A percentile compares a stretch with the other conserved stretches of the same genome.
phyloP scores from a whole-genome alignment of 2,329 filamentous ascomycete species.

The Epichloe uncinata region DNA sequence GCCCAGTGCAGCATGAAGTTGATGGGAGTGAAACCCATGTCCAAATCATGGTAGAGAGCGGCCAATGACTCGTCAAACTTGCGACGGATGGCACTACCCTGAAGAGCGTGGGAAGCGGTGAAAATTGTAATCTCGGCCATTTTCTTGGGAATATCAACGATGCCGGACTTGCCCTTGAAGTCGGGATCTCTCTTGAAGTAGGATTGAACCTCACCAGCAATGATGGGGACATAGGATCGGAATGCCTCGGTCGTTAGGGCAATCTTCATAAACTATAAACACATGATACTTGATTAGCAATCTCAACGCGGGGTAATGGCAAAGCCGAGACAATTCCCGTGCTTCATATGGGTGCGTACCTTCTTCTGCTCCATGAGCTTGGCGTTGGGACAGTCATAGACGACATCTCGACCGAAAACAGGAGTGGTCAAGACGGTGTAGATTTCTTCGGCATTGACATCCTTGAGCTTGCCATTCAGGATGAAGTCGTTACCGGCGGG shows the following conservation, averaged over 20 bases:
- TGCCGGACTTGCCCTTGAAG: conserved; percentile 56
- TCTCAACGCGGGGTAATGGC: neutral
- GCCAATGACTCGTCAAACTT: conserved; percentile 73
- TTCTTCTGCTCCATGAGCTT: conserved; percentile 97
- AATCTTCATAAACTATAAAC: conserved; percentile 59
- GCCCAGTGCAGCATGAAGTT: conserved; percentile 88
- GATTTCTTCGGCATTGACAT: conserved; percentile 82
- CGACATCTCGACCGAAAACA: conserved; percentile 71
- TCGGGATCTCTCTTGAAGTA: conserved; percentile 55
- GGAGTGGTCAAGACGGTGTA: conserved; percentile 64
- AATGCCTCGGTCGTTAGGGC: conserved; percentile 65
- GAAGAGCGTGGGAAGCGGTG: conserved; percentile 73
- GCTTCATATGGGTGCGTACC: conserved; percentile 31
- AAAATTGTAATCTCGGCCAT: conserved; percentile 86
- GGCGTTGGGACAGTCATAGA: conserved; percentile 81
- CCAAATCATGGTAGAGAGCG: conserved; percentile 73
- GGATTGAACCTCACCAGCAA: conserved; percentile 57
- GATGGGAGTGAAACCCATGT: conserved; percentile 79
- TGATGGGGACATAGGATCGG: conserved; percentile 63
- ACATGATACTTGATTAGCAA: neutral
- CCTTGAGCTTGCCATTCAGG: conserved; percentile 78
- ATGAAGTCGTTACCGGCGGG: conserved; percentile 82
- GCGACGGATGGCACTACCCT: conserved; percentile 70
- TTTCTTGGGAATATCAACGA: conserved; percentile 57
- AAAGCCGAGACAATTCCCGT: neutral